Conservation (phyloP, 306 rosid species). For the Lathyrus aphaca region DNA sequence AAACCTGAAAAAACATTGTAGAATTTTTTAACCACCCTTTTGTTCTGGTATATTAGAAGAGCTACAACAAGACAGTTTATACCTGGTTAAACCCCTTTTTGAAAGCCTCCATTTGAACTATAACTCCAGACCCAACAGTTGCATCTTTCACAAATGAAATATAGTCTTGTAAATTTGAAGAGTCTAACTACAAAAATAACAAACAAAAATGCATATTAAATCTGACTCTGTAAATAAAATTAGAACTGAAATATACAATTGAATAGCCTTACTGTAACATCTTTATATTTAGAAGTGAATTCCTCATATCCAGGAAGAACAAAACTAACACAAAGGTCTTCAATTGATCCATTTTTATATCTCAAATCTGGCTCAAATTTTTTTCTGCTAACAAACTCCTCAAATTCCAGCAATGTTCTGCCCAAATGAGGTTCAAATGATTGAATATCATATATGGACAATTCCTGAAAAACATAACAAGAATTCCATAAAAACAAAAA, state of each 20-base stretch:
- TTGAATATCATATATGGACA: slow-evolving; percentile 68
- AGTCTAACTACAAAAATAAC: slow-evolving; percentile 65
- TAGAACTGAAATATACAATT: slow-evolving; percentile 11
- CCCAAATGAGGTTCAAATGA: slow-evolving; percentile 87
- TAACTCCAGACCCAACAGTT: slow-evolving; percentile 67
- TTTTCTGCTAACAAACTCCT: slow-evolving; percentile 61
- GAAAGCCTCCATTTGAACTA: too few relatives aligned
- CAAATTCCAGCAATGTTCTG: slow-evolving; percentile 69
- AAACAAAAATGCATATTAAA: slow-evolving; percentile 15
- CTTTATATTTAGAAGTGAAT: too few relatives aligned
- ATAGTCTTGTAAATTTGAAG: slow-evolving; percentile 77
- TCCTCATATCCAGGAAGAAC: slow-evolving; percentile 86
- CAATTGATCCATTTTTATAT: slow-evolving; percentile 51
- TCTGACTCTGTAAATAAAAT: not conserved
- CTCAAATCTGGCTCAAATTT: slow-evolving; percentile 53
- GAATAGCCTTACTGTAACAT: too few relatives aligned
- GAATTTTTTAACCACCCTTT: not conserved
- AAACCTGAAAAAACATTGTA: not conserved
- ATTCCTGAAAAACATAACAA: slow-evolving; percentile 50
- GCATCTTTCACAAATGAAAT: slow-evolving; percentile 64
- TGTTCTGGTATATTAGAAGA: not conserved
- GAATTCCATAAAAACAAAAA: slow-evolving; percentile 2
- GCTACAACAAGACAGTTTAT: not conserved
- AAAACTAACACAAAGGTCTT: slow-evolving; percentile 87
- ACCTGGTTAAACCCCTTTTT: slow-evolving; percentile 63